These are phyloP conservation scores for Penicillium sp. DNA, from an alignment of 2,329 filamentous ascomycete genomes.

Conservation along the genomic window DNA sequence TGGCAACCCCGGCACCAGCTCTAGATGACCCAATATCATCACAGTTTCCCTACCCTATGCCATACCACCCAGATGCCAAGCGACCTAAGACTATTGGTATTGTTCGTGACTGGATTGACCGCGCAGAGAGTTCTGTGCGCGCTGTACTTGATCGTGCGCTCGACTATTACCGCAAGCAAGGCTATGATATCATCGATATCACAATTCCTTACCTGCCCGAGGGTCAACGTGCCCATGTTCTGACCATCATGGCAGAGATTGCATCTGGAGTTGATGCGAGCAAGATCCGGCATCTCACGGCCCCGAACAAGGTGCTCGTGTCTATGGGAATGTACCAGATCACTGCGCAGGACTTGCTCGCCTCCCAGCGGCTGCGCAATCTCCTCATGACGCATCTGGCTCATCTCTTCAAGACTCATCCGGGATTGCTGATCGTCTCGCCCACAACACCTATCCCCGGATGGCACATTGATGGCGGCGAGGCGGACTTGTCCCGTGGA, in stretches of 20 bases:
- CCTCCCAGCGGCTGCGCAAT: slow-evolving; percentile 69
- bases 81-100: slow-evolving; percentile 67
- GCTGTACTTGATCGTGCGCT: slow-evolving; percentile 62
- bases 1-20: slow-evolving; percentile 67
- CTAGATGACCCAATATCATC: slow-evolving; percentile 56
- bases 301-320: slow-evolving; percentile 69
- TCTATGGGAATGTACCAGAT: slow-evolving; percentile 61
- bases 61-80: slow-evolving; percentile 31
- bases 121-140: slow-evolving; percentile 63
- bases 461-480: slow-evolving; percentile 65
- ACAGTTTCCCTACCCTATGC: slow-evolving; percentile 59
- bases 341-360: slow-evolving; percentile 67
- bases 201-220: slow-evolving; percentile 61
- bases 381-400: slow-evolving; percentile 78
- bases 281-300: slow-evolving; percentile 58
- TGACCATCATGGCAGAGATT: slow-evolving; percentile 74
- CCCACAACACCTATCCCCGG: slow-evolving; percentile 75
- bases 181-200: slow-evolving; percentile 48
- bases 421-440: slow-evolving; percentile 74
- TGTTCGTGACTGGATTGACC: slow-evolving; percentile 66
- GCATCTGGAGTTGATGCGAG: slow-evolving; percentile 51
- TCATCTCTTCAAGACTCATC: slow-evolving; percentile 66
- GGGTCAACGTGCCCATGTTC: slow-evolving; percentile 72
- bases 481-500: slow-evolving; percentile 62
- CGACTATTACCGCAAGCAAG: slow-evolving; percentile 48